Evolutionary conservation across 2,329 filamentous ascomycete species (phyloP), one percentile per base, ranked within the genome.

Genomic region (Thielaviopsis ethacetica): DNA sequence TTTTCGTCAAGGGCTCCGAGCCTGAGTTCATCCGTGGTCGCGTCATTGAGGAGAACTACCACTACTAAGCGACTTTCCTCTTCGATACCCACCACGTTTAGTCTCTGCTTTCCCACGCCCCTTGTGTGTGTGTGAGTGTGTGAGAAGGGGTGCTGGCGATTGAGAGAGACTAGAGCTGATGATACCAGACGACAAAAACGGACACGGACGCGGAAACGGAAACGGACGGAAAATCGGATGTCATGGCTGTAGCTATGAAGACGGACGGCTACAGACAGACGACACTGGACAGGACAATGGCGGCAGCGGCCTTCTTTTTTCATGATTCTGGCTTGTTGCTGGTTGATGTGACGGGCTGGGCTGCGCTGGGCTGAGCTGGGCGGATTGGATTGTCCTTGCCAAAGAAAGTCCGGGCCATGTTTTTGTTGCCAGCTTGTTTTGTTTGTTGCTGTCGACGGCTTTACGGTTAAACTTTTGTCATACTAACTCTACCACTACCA

Each of bases 1-100:
- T 96, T 71, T 97, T 95, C 74, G 90, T 91, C 67, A 79, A 79
- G 64, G 91, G 91, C 65, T 85, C 81, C 62, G 91, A 96, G 82
- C 91, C 91, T 60, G 76, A 83, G 68, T 95, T 86, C 78, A 81
- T 95, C 75, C 83, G 91, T 67, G 91, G 91, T 66, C 82, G 91
- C 63, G 90, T 86, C 62, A 80, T 85, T 58, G 91, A 97, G 69
- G 93, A 97, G 86, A 91, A 90, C 75, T 93, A 84, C 76, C 96
- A 94, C 78, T 95, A 58, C 58, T 59, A 62, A 60, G 51, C 51
- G 41, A n/a, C 26, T 38, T 57, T 60, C 41, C 55, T 64, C 61
- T 63, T 68, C 65, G 61, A 68, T 66, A 52, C 56, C 51, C 51
- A 58, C 17, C 49, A 44, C 56, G 22, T 49, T 34, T 22, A 58